phyloP scores from a whole-genome alignment of 768 basidiomycete genomes.

The Phaeotremella skinneri region DNA sequence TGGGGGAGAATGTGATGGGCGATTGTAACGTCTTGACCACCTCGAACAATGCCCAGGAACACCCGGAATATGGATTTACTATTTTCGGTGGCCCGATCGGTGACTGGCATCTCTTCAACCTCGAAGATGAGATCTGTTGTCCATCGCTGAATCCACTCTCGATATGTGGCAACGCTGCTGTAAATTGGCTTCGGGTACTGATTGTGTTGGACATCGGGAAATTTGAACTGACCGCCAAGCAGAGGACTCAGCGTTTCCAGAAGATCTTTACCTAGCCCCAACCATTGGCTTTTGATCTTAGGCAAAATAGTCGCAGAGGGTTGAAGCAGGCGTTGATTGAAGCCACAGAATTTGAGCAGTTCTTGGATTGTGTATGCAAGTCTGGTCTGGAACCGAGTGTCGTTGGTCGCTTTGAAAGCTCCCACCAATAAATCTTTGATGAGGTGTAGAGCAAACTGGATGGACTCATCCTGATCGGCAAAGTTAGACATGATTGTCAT shows the following conservation, averaged over 20 bases:
- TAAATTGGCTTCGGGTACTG: conserved; percentile 71
- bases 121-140: conserved; percentile 70
- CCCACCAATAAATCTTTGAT: conserved; percentile 81
- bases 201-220: conserved; percentile 54
- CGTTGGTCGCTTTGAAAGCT: conserved; percentile 88
- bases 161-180: conserved; percentile 70
- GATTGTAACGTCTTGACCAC: conserved; percentile 87
- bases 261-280: conserved; percentile 72
- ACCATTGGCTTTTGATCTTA: conserved; percentile 75
- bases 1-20: conserved; percentile 88
- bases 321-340: conserved; percentile 70
- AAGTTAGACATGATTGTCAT: conserved; percentile 81
- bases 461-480: conserved; percentile 69
- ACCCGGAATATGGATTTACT: conserved; percentile 72
- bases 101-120: conserved; percentile 41
- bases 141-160: conserved; percentile 95
- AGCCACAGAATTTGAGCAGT: conserved; percentile 78
- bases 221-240: conserved; percentile 58
- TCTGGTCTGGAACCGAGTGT: conserved; percentile 83
- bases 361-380: conserved; percentile 92
- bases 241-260: conserved; percentile 82
- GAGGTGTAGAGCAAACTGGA: conserved; percentile 77
- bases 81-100: conserved; percentile 39
- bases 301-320: conserved; percentile 57
- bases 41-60: conserved; percentile 67